phyloP scores from a whole-genome alignment of 371 early-diverging fungal genomes.

The Mortierella sp. region DNA sequence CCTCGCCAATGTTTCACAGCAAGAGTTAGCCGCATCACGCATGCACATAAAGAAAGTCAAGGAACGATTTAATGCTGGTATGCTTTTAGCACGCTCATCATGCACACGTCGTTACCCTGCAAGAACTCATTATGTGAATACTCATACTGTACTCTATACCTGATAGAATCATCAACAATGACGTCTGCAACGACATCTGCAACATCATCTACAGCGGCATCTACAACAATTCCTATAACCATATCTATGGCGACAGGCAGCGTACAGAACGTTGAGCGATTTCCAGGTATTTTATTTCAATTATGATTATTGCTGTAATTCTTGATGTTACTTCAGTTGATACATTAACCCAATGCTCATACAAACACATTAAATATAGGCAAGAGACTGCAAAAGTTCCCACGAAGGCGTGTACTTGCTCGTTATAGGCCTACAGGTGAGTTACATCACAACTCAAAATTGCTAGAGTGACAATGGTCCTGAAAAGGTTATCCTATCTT shows the following conservation, averaged over 20 bases:
- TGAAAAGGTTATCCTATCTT: not conserved
- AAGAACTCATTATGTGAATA: too few relatives aligned
- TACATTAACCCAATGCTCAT: not conserved
- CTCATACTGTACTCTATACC: too few relatives aligned
- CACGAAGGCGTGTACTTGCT: not conserved
- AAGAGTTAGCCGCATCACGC: conserved; percentile 33
- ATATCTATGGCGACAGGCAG: too few relatives aligned
- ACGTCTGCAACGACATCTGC: too few relatives aligned
- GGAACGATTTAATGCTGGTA: too few relatives aligned
- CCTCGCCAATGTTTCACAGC: conserved; percentile 26
- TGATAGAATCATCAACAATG: too few relatives aligned
- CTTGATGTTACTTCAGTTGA: not conserved
- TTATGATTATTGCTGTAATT: not conserved
- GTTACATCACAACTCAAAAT: not conserved
- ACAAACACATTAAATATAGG: not conserved
- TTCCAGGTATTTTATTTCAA: not conserved
- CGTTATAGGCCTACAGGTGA: not conserved
- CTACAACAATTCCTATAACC: too few relatives aligned
- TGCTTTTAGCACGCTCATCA: too few relatives aligned
- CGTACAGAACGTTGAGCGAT: too few relatives aligned
- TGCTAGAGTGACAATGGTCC: not conserved
- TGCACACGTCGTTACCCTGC: too few relatives aligned
- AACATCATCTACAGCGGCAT: too few relatives aligned
- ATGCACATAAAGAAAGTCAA: too few relatives aligned
- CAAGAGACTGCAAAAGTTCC: not conserved